Evolutionary conservation across 2,329 filamentous ascomycete genomes (phyloP).

Genomic region (Hypoxylon sp.): DNA sequence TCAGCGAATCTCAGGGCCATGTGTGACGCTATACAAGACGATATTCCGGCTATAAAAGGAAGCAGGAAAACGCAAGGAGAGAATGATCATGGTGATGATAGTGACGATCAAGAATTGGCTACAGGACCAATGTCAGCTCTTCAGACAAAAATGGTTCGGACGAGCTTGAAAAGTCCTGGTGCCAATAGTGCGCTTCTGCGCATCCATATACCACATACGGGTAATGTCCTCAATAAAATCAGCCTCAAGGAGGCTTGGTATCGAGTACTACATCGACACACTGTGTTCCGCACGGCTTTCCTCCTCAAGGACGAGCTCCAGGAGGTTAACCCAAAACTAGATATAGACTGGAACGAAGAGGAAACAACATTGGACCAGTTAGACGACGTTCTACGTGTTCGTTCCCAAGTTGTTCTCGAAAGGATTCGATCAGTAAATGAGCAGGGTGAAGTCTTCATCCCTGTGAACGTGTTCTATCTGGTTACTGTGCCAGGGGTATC

Average conservation of each 20-base stretch:
- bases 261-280: background rate
- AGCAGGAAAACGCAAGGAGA: background rate
- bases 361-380: background rate
- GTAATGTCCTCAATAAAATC: background rate
- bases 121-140: constrained; percentile 25
- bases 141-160: constrained; percentile 24
- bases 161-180: constrained; percentile 25
- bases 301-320: background rate
- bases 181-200: constrained; percentile 22
- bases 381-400: background rate
- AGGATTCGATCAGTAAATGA: background rate
- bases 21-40: background rate
- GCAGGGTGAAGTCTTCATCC: background rate
- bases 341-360: background rate
- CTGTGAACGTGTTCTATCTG: background rate
- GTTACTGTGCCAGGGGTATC: background rate
- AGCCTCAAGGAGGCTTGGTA: background rate
- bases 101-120: constrained; percentile 1
- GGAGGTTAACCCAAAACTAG: background rate
- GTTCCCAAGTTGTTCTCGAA: background rate
- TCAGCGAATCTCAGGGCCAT: background rate
- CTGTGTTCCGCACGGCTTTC: background rate
- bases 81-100: background rate
- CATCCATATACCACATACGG: constrained; percentile 15
- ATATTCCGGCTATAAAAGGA: background rate